Conservation (phyloP, 2,329 filamentous ascomycete genomes). For the Colletotrichum tabaci region DNA sequence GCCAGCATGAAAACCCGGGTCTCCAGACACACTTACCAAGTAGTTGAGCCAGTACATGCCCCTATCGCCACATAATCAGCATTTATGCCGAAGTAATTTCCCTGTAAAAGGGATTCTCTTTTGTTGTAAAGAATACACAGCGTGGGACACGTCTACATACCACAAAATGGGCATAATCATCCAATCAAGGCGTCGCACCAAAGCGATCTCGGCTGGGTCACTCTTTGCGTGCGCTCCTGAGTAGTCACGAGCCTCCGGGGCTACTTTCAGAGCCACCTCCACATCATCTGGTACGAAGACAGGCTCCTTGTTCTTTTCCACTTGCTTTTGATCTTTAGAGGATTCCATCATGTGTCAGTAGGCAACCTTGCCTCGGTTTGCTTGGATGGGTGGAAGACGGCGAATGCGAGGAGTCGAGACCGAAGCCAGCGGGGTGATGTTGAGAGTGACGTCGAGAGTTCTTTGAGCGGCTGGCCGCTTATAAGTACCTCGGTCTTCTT, state of each 20-base stretch:
- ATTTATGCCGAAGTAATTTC: conserved; percentile 28
- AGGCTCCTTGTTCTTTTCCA: background rate
- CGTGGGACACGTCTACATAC: conserved; percentile 32
- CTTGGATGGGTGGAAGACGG: background rate
- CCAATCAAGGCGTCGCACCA: conserved; percentile 54
- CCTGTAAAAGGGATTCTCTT: too few relatives aligned
- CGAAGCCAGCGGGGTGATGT: too few relatives aligned
- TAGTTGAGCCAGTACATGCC: conserved; percentile 54
- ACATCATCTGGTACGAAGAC: background rate
- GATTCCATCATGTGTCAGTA: background rate
- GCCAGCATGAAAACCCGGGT: too few relatives aligned
- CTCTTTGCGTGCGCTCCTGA: conserved; percentile 52
- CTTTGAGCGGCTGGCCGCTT: background rate
- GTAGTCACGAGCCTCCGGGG: conserved; percentile 45
- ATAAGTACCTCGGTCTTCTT: background rate
- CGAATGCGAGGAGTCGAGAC: background rate
- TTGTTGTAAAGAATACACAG: too few relatives aligned
- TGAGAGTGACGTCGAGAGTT: background rate
- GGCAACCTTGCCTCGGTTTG: background rate
- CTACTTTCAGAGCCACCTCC: conserved; percentile 14
- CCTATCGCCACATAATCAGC: background rate
- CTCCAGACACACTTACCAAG: conserved; percentile 20
- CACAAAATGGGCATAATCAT: conserved; percentile 57
- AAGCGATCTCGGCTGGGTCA: conserved; percentile 51
- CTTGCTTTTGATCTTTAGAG: background rate